Evolutionary conservation across 345 rosid genomes (phyloP).

Genomic region (Syzygium aqueum): DNA sequence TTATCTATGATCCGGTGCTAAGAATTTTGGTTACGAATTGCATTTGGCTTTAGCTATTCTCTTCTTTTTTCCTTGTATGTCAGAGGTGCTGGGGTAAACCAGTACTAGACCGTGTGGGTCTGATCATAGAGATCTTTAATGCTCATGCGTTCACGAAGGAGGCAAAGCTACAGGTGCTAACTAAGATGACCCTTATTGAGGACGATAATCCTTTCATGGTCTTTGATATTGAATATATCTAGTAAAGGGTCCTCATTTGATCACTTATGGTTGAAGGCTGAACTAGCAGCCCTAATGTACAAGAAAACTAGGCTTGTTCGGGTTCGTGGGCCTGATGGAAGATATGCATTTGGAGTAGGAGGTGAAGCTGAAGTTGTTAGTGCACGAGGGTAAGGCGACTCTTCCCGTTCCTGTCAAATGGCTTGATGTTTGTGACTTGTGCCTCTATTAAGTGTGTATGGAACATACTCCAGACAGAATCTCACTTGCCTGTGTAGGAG

Average conservation of each 20-base stretch:
- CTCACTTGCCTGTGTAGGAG: neutral
- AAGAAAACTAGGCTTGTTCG: constrained; percentile 91
- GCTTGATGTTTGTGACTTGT: neutral
- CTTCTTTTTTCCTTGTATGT: neutral
- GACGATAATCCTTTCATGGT: neutral
- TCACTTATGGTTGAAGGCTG: constrained; percentile 43
- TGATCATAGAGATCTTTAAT: constrained; percentile 90
- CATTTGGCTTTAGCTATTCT: neutral
- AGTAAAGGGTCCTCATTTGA: neutral
- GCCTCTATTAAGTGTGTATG: neutral
- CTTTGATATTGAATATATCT: neutral
- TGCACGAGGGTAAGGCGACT: constrained; percentile 70
- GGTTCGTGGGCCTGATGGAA: constrained; percentile 64
- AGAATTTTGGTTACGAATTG: neutral
- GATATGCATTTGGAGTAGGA: constrained; percentile 56
- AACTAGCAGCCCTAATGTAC: constrained; percentile 85
- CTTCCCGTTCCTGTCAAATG: neutral
- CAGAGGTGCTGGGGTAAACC: constrained; percentile 77
- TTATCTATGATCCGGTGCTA: neutral
- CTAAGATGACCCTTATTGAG: neutral
- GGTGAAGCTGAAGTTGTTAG: constrained; percentile 99
- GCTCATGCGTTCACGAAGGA: constrained; percentile 93
- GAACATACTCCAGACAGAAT: neutral
- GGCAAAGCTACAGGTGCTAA: constrained; percentile 83
- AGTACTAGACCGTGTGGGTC: constrained; percentile 85